Base-by-base conservation (phyloP, 805 yeast genomes). In the Zygoascus flipseniorum region DNA sequence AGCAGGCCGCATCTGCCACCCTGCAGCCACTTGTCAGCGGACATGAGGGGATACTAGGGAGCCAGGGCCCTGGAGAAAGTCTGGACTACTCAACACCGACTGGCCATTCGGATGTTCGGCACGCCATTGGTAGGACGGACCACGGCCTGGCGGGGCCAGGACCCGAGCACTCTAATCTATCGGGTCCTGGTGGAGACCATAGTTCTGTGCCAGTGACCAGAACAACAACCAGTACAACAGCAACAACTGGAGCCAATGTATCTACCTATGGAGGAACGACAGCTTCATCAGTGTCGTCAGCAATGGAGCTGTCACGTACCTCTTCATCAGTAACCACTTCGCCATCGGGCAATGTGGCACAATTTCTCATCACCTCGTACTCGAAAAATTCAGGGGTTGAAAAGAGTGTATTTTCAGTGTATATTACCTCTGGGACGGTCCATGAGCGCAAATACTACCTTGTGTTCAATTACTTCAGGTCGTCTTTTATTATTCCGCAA, bases 351-450 rank as follows among this genome's bases (percentile, higher is more conserved):
- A 42, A 42, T 42, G 26, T 16, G 6, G 44, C 44, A 19, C 44
- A 42, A 8, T 19, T 19, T 19, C 14, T 43, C 19, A 32, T 57
- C 6, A 51, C 48, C 13, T 47, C 54, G 32, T 56, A 57, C 35
- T 54, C 58, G 16, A 45, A 45, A 20, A 47, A 44, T 42, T 39
- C 54, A 11, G 59, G 56, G 14, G 23, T 31, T 23, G 59, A 52
- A 23, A 41, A 48, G 39, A 51, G 52, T 13, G 26, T 41, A 23
- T 56, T 57, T 47, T 20, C 57, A 10, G 48, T 74, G 86, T 64
- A 76, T 79, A 57, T 88, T 81, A 65, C 86, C 83, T 70, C 52
- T 14, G 28, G 26, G 11, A 31, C 26, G 18, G 20, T 48, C 32
- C 26, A 19, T 20, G 51, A 46, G 6, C 49, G 48, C 39, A 47